Evolutionary conservation across 2,329 filamentous ascomycete species (phyloP), one percentile per base, ranked within the genome.

Genomic region (Paecilomyces dactylethromorphus): DNA sequence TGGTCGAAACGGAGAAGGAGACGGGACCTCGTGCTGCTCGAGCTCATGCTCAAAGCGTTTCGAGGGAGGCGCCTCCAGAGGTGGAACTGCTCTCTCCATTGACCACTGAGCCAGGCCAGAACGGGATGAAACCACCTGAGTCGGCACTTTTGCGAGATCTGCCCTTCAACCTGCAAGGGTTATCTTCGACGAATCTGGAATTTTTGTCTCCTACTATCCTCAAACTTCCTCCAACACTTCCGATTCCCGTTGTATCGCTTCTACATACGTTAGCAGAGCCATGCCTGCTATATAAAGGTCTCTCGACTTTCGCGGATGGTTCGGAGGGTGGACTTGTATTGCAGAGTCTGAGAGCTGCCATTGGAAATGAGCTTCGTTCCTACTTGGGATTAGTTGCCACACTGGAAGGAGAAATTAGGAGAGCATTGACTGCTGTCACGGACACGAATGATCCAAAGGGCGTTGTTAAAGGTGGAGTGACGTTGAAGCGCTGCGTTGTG

Each of bases 331-430:
- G 93, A 0, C 79, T 99, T n/a, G 83, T 99, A 4, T 90, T 88
- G 8, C 94, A 99, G 75, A 97, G 93, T 74, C 80, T 99, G 58
- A 85, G 92, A 24, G 91, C 93, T 29, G 93, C 94, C 29, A 87
- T 99, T 60, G 86, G 87, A 53, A 83, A 85, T 53, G 93, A 99
- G 74, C 80, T 99, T 45, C 87, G 92, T 53, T 91, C 92, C 3
- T 99, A 99, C 69, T 80, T 99, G 26, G 89, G 90, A 49, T 80
- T 99, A 13, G 91, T 99, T 39, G 93, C 94, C 15, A 96, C 92
- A 0, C 77, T 99, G 6, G 94, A 99, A 76, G 90, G 87, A 11
- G 93, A 99, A 72, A 96, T 97, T 57, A 85, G 93, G 59, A 83
- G 90, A 62, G 92, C 92, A 0, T 77, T 97, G 54, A 82, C 87